These are phyloP conservation scores for Sarcocystis neurona DNA, from an alignment of 169 alveolate species.

Conservation along the genomic window DNA sequence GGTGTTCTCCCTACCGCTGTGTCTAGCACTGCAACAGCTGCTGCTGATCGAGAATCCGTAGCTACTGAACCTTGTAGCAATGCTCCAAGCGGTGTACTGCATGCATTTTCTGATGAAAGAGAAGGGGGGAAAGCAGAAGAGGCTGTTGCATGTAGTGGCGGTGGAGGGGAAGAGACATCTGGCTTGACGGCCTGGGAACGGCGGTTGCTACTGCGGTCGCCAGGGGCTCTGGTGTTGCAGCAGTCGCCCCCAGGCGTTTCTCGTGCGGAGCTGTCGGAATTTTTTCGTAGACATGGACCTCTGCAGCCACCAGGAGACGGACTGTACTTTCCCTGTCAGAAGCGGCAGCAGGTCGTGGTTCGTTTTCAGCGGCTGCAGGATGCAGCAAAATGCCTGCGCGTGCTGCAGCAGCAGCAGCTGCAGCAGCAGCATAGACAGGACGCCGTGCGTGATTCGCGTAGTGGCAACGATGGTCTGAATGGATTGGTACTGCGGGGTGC, in stretches of 20 bases:
- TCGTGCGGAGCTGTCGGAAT: background rate
- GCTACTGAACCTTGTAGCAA: too few relatives aligned
- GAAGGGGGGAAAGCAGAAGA: too few relatives aligned
- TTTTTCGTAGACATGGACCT: background rate
- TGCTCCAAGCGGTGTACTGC: too few relatives aligned
- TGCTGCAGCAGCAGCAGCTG: background rate
- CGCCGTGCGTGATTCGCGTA: background rate
- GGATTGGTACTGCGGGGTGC: background rate
- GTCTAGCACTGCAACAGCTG: too few relatives aligned
- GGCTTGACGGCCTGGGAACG: constrained; percentile 13
- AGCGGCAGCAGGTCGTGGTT: constrained; percentile 8
- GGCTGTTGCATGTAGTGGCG: too few relatives aligned
- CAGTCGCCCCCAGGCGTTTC: constrained; percentile 9
- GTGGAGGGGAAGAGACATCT: too few relatives aligned
- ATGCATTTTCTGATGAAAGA: too few relatives aligned
- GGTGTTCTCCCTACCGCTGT: too few relatives aligned
- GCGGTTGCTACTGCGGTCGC: constrained; percentile 10
- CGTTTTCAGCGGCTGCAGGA: background rate
- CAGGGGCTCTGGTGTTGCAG: constrained; percentile 16
- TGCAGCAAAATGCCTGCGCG: constrained; percentile 19
- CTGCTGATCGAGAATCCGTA: too few relatives aligned
- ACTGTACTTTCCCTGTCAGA: background rate
- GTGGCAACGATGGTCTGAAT: background rate
- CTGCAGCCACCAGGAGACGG: constrained; percentile 2
- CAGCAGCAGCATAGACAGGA: background rate